Percentiles rank a stretch among this genome's conserved stretches.
These are phyloP conservation scores for Cruciata laevipes DNA, from an alignment of 257 asterid species.

Conservation along the genomic window DNA sequence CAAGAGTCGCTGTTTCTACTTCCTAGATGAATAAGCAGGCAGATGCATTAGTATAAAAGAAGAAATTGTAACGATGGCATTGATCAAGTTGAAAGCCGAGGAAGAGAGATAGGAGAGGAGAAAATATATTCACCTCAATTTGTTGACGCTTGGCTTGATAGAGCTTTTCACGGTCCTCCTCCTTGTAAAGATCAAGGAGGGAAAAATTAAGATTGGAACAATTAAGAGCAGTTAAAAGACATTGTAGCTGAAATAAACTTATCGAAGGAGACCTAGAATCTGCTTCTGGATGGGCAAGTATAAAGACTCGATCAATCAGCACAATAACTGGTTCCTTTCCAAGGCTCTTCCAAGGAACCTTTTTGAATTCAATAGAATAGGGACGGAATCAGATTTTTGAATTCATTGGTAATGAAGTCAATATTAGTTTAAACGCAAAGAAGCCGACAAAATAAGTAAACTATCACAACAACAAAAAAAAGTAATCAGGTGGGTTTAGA, in stretches of 20 bases:
- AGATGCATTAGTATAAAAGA: neutral
- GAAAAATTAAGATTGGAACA: too few relatives aligned
- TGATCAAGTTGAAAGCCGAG: neutral
- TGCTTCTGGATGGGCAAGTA: constrained; percentile 79
- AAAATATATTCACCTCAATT: constrained; percentile 61
- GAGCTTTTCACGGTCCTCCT: constrained; percentile 83
- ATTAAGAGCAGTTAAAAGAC: neutral
- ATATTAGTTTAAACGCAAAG: neutral
- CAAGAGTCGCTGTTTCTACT: constrained; percentile 93
- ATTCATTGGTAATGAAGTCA: neutral
- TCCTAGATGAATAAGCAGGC: constrained; percentile 47
- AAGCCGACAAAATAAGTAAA: neutral
- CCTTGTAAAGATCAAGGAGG: constrained; percentile 39
- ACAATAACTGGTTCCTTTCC: constrained; percentile 99
- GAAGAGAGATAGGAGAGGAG: neutral
- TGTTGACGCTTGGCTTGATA: constrained; percentile 93
- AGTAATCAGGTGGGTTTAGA: too few relatives aligned
- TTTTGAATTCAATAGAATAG: constrained; percentile 1
- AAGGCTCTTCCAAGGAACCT: constrained; percentile 99
- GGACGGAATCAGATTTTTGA: neutral
- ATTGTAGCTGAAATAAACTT: constrained; percentile 13
- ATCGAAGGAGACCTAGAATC: constrained; percentile 81
- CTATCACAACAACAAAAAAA: too few relatives aligned
- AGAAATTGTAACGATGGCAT: neutral
- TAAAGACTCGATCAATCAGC: constrained; percentile 84